These are phyloP conservation scores for Tremellales sp. DNA, from an alignment of 1,284 basidiomycete species.

Conservation along the genomic window DNA sequence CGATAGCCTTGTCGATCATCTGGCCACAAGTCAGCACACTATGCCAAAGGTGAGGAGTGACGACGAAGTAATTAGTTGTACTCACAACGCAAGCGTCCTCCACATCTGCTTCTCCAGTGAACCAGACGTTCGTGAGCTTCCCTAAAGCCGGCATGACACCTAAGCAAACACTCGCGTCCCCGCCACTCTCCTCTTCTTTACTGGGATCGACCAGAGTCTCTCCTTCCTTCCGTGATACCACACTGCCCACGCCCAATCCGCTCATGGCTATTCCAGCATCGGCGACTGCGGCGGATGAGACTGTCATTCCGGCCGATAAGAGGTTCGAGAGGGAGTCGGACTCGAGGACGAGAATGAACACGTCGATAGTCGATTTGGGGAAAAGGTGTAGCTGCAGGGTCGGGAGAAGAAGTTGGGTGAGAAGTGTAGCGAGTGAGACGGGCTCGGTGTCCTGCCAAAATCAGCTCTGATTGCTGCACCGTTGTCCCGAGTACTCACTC, in stretches of 20 bases:
- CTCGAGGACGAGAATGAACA: slow-evolving; percentile 87
- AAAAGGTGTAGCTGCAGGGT: slow-evolving; percentile 82
- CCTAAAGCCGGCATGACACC: slow-evolving; percentile 86
- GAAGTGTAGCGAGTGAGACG: slow-evolving; percentile 69
- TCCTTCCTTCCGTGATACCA: slow-evolving; percentile 41
- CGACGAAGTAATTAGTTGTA: not conserved
- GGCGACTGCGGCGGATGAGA: slow-evolving; percentile 78
- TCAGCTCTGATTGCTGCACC: slow-evolving; percentile 1
- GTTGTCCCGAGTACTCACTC: slow-evolving; percentile 56
- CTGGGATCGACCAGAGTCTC: slow-evolving; percentile 74
- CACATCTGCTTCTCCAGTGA: slow-evolving; percentile 58
- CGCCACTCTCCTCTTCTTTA: slow-evolving; percentile 57
- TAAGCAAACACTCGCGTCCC: slow-evolving; percentile 63
- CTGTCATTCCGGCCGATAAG: slow-evolving; percentile 75
- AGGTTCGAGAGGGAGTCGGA: slow-evolving; percentile 81
- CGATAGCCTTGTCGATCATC: slow-evolving; percentile 35
- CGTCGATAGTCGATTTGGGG: slow-evolving; percentile 89
- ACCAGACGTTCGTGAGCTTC: slow-evolving; percentile 75
- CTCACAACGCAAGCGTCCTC: slow-evolving; percentile 35
- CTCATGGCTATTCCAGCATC: slow-evolving; percentile 46
- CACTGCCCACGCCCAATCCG: slow-evolving; percentile 41
- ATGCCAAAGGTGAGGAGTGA: not conserved
- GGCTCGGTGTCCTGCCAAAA: slow-evolving; percentile 84
- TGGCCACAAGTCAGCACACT: slow-evolving; percentile 9
- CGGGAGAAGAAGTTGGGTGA: slow-evolving; percentile 81